phyloP scores from a whole-genome alignment of 768 basidiomycete genomes.

The Tulasnella sp. region DNA sequence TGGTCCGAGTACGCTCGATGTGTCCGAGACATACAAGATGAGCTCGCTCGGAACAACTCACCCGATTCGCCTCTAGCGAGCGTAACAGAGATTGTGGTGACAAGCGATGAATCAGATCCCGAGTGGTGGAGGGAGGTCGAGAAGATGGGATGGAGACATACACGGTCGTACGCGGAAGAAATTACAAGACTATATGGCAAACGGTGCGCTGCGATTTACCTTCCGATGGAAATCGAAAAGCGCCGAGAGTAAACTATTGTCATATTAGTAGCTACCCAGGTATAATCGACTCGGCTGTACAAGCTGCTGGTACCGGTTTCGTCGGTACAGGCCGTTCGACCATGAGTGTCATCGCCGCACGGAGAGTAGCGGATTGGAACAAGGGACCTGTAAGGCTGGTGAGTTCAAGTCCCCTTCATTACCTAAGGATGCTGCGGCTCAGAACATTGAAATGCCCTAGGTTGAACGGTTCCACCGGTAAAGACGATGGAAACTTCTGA shows the following conservation, averaged over 20 bases:
- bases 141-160: not conserved
- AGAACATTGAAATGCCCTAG: too few relatives aligned
- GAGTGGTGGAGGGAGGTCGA: not conserved
- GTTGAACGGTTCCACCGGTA: too few relatives aligned
- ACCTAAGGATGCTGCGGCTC: too few relatives aligned
- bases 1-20: not conserved
- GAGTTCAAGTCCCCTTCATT: too few relatives aligned
- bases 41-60: not conserved
- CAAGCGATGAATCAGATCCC: not conserved
- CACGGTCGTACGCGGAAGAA: not conserved
- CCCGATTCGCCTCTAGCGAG: not conserved
- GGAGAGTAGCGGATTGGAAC: slow-evolving; percentile 13
- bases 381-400: not conserved
- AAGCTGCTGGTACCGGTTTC: slow-evolving; percentile 3
- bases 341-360: slow-evolving; percentile 9
- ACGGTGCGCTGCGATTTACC: not conserved
- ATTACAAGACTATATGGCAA: not conserved
- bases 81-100: not conserved
- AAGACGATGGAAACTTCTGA: too few relatives aligned
- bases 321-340: slow-evolving; percentile 15
- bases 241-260: not conserved
- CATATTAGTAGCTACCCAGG: not conserved
- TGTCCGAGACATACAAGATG: not conserved
- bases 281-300: not conserved
- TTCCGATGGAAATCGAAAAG: not conserved